Percentiles rank a stretch among this genome's conserved stretches.
Conservation (phyloP, 1,139 yeast species). For the Kodamaea alishanica region DNA sequence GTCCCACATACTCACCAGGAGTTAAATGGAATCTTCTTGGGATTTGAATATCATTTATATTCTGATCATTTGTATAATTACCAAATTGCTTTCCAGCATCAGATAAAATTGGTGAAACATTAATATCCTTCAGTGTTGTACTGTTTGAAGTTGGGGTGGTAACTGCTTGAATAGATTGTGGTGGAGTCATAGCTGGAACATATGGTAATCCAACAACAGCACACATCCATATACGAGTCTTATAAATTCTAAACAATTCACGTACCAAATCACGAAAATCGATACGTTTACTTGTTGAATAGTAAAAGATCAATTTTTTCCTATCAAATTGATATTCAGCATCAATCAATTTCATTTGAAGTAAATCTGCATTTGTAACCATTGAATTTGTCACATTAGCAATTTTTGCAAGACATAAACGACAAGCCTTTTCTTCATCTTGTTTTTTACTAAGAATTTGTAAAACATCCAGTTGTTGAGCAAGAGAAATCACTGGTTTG, state of each 20-base stretch:
- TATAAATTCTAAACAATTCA: slow-evolving; percentile 24
- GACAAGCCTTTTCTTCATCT: slow-evolving; percentile 73
- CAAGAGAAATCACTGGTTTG: slow-evolving; percentile 71
- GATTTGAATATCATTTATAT: slow-evolving; percentile 3
- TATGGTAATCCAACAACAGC: slow-evolving; percentile 24
- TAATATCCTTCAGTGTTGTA: neutral
- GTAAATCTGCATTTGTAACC: slow-evolving; percentile 14
- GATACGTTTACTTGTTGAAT: slow-evolving; percentile 21
- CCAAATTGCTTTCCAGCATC: slow-evolving; percentile 1
- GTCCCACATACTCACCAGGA: neutral
- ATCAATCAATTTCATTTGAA: slow-evolving; percentile 23
- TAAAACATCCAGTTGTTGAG: slow-evolving; percentile 57
- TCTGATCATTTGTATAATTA: slow-evolving; percentile 2
- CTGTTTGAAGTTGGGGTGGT: neutral
- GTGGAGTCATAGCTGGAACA: slow-evolving; percentile 4
- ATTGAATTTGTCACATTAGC: slow-evolving; percentile 24
- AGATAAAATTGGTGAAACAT: slow-evolving; percentile 4
- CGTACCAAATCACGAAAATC: slow-evolving; percentile 27
- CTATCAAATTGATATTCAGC: slow-evolving; percentile 28
- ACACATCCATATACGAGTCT: slow-evolving; percentile 29
- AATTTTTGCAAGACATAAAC: slow-evolving; percentile 58
- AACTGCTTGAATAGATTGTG: slow-evolving; percentile 3
- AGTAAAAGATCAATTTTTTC: slow-evolving; percentile 25
- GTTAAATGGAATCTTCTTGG: neutral
- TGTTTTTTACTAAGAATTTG: slow-evolving; percentile 57